Evolutionary conservation across 1,139 yeast species (phyloP), one percentile per base, ranked within the genome.

Genomic region (Magnusiomyces tetraspermus): DNA sequence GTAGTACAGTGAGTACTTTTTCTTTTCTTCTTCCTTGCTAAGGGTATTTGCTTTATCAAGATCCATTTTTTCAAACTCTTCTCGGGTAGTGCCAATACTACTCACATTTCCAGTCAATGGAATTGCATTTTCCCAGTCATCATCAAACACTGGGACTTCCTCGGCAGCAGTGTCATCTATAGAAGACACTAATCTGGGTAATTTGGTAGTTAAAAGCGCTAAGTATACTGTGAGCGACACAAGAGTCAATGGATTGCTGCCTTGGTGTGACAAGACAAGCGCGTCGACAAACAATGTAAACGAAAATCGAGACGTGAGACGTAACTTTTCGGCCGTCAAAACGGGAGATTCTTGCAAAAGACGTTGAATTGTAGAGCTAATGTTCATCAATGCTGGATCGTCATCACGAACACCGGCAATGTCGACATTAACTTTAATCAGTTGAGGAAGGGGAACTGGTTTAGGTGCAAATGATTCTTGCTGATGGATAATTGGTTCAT

Each of bases 81-180:
- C 42, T n/a, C 8, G 8, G n/a, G 42, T 17, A 19, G 42, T 38
- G 5, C 42, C 42, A 17, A 19, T 19, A 19, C 42, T 38, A 21
- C 42, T 38, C 8, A 38, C 42, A 19, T 38, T 38, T 8, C 69
- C 63, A 46, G 77, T 72, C 38, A 85, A 68, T 47, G 66, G 75
- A 53, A 61, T 73, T 36, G 83, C 79, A 58, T 72, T 74, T 62
- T 75, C 84, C 92, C 85, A 90, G 64, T 82, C 95, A 62, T 89
- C 97, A 46, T 90, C 83, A 63, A 90, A 90, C 0, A 89, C 86
- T 1, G 97, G 97, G 58, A 86, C 82, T 67, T 89, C 96, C 63
- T 86, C 96, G 19, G 77, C 75, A 41, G 68, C 68, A 26, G 71
- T 58, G 57, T 76, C 79, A 58, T 76, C 76, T 21, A 85, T 66